These are phyloP conservation scores for Pyrenopolyporus hunteri DNA, from an alignment of 495 filamentous ascomycete genomes.

Conservation along the genomic window DNA sequence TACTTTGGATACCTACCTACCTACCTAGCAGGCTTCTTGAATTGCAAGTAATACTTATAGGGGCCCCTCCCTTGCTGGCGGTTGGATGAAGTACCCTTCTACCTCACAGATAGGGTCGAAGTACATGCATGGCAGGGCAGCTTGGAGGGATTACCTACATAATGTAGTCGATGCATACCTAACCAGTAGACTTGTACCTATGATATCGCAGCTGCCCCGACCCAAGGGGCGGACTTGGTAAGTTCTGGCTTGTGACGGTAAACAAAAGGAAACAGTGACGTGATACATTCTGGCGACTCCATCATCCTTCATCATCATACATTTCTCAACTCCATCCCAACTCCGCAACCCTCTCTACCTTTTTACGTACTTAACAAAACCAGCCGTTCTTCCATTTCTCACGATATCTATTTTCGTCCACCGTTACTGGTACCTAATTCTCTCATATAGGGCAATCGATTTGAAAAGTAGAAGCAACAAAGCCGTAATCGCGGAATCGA, in stretches of 20 bases:
- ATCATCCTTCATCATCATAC: slow-evolving; percentile 33
- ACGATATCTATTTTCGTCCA: slow-evolving; percentile 7
- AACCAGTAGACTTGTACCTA: too few species aligned
- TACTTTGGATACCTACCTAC: background rate
- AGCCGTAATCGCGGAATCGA: background rate
- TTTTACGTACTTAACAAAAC: slow-evolving; percentile 23
- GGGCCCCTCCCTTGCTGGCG: background rate
- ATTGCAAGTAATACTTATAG: too few species aligned
- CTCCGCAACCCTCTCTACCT: slow-evolving; percentile 12
- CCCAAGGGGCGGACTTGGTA: background rate
- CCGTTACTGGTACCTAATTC: background rate
- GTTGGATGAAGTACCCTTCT: slow-evolving; percentile 2
- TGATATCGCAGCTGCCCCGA: background rate
- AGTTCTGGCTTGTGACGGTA: slow-evolving; percentile 25
- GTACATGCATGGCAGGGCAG: too few species aligned
- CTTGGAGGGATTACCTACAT: too few species aligned
- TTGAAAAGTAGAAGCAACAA: background rate
- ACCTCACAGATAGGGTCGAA: background rate
- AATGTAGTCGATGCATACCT: too few species aligned
- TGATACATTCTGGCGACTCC: slow-evolving; percentile 26
- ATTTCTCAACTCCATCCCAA: slow-evolving; percentile 21
- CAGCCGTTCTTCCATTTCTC: slow-evolving; percentile 9
- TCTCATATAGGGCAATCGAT: background rate
- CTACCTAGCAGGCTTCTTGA: background rate
- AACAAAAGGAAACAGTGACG: slow-evolving; percentile 37